Base-by-base conservation (phyloP, 768 basidiomycete genomes). In the Trametopsis cervina region DNA sequence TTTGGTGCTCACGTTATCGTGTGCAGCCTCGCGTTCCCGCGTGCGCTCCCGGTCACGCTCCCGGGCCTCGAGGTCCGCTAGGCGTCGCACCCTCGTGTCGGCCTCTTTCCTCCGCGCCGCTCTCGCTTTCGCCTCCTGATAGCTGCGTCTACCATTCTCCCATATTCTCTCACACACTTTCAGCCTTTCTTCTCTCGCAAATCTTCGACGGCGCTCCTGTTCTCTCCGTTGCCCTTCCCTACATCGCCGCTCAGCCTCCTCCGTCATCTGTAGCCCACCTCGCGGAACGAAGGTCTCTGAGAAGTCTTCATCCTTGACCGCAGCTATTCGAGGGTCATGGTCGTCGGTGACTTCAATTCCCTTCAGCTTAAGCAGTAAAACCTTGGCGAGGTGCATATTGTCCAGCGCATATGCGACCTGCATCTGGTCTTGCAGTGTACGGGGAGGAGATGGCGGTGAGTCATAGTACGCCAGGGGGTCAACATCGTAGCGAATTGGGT, bases 381-480 rank as follows among this genome's bases (percentile, higher is more conserved):
- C 68, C 66, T 79, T 80, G 39, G 83, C 82, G 51, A 78, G 73
- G 50, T 77, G 80, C 48, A 85, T 76, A 66, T 85, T 69, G 60
- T 85, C 82, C 53, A 72, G 68, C 0, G 81, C 80, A 56, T 84
- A 84, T 5, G 83, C 83, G 56, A 74, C 68, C 57, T 83, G 80
- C 29, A 84, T 71, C 61, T 78, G 78, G 69, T 83, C 83, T 42
- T 76, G 72, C 51, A 84, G 73, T 0, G 78, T 63, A 18, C 58
- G 65, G 2, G 75, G 62, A 41, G 72, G 55, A 4, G 67, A 61
- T 20, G 60, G 61, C 13, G 70, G 74, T 0, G 73, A 73, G 58
- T 74, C 74, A 58, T 70, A 71, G 62, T 73, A 71, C 59, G 73
- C 59, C 13, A 60, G 44, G 54, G 64, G 65, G 60, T 25, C 29